Base-by-base conservation (phyloP, 2,329 filamentous ascomycete genomes). In the Graphium sp. region DNA sequence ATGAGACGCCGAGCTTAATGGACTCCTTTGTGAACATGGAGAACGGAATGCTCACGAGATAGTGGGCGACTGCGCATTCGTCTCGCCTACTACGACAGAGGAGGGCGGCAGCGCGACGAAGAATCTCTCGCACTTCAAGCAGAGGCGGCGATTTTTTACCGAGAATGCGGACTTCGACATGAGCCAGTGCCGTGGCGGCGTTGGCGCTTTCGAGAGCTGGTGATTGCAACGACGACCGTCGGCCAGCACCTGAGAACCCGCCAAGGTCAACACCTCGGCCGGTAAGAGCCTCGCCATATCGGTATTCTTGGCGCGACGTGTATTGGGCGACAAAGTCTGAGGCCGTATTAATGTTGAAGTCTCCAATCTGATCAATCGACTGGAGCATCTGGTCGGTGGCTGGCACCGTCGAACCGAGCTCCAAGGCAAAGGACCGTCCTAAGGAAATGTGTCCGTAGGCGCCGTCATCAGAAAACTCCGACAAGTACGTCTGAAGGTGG, bases 311-410 rank as follows among this genome's bases (percentile, higher is more conserved):
- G 21, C 89, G 78, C 16, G 84, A 91, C 4, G 87, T 95, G 48
- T 98, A 98, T 45, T 98, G 87, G 2, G 89, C 84, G 45, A 98
- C 73, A 42, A 98, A 93, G 47, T 95, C 87, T 3, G 89, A 95
- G 1, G 82, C 84, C 8, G 85, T 84, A 47, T 95, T 93, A 47
- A 94, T 76, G 36, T 71, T 71, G 30, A 71, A 70, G 26, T 76
- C 71, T 12, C 77, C 74, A 36, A 80, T 66, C 20, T 65, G 66
- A 39, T 91, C 81, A 27, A 98, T 73, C 6, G 82, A 85, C 40
- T 69, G 74, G 23, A 98, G 62, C 36, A 83, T 72, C 44, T 91
- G 83, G 46, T 98, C 87, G 7, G 78, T 85, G 5, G 67, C 64
- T 5, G 91, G 87, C 32, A 98, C 82, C 11, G 77, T 60, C 7